Evolutionary conservation across 306 rosid species (phyloP).

Genomic region (Quercus suber): DNA sequence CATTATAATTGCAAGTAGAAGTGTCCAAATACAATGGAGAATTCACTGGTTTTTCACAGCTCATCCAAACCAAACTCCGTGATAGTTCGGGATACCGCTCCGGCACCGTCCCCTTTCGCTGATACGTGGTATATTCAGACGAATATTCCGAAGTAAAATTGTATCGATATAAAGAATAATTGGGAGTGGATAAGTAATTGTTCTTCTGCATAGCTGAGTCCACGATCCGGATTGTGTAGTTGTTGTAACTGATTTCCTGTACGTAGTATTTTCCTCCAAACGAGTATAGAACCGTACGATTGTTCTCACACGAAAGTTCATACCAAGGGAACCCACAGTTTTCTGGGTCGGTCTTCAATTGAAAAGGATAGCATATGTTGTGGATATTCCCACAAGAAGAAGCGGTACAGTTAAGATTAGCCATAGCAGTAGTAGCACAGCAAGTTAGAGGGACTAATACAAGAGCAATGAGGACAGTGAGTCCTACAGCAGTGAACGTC

Average conservation of each 20-base stretch:
- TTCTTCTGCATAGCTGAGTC: neutral
- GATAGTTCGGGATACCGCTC: accelerated
- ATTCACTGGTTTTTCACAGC: neutral
- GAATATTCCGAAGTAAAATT: too few relatives aligned
- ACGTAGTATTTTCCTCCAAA: conserved; percentile 8
- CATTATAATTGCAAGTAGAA: neutral
- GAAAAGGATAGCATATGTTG: conserved; percentile 31
- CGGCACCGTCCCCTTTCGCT: too few relatives aligned
- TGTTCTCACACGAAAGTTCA: conserved; percentile 9
- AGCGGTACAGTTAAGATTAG: too few relatives aligned
- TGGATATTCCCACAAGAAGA: conserved; percentile 16
- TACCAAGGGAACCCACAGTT: conserved; percentile 11
- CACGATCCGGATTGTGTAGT: conserved; percentile 13
- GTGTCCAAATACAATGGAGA: conserved; percentile 4
- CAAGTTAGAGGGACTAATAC: neutral
- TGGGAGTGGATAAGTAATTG: conserved; percentile 13
- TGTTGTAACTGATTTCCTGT: conserved; percentile 27
- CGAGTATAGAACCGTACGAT: neutral
- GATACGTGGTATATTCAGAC: too few relatives aligned
- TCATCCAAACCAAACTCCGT: neutral
- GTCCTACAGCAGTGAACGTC: neutral
- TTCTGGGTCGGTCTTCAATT: neutral
- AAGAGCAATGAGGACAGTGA: neutral
- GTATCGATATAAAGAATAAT: neutral
- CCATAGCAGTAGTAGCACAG: neutral